Conservation (phyloP, 306 rosid genomes). For the Citrullus amarus region DNA sequence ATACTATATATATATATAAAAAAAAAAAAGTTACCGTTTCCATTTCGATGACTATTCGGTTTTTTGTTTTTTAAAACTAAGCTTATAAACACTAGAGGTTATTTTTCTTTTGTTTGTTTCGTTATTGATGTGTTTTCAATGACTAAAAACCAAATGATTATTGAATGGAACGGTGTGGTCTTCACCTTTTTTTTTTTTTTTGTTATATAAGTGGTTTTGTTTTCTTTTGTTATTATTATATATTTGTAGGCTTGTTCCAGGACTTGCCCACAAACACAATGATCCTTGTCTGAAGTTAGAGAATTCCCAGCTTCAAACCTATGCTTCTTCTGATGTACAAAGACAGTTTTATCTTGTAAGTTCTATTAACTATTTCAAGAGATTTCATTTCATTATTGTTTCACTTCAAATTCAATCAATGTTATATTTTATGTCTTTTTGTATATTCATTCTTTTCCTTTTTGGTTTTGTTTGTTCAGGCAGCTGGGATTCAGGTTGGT, state of each 20-base stretch:
- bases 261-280: conserved; percentile 44
- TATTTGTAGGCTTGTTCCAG: conserved; percentile 54
- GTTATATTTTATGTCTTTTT: neutral
- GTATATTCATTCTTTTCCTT: neutral
- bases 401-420: neutral
- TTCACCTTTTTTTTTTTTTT: too few relatives aligned
- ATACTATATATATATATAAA: neutral
- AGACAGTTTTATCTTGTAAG: conserved; percentile 49
- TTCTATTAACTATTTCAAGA: neutral
- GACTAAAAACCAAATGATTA: too few relatives aligned
- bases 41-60: too few relatives aligned
- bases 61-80: too few relatives aligned
- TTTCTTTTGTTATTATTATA: neutral
- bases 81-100: too few relatives aligned
- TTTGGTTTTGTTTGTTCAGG: conserved; percentile 26
- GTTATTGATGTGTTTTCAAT: too few relatives aligned
- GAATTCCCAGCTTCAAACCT: conserved; percentile 38
- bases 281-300: conserved; percentile 41
- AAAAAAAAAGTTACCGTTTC: too few relatives aligned
- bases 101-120: too few relatives aligned
- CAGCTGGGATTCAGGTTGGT: conserved; percentile 76
- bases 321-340: conserved; percentile 38
- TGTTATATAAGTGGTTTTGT: neutral
- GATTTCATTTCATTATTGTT: neutral
- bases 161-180: too few relatives aligned